Evolutionary conservation across 1,139 yeast species (phyloP), one percentile per base, ranked within the genome.

Genomic region (Chernovozyma aurita): DNA sequence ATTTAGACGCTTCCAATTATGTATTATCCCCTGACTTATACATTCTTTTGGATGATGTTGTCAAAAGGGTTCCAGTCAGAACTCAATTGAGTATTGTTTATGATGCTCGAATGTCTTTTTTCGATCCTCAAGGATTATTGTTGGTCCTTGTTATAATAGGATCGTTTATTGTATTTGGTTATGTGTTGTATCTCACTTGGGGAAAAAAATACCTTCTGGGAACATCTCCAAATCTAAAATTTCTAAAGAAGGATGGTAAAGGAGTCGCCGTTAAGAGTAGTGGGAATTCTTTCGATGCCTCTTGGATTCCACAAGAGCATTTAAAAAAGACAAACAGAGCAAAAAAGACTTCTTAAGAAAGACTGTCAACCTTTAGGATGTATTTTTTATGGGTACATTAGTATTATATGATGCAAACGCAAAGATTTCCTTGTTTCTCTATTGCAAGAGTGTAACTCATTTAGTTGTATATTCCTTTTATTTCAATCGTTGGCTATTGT

Each of bases 121-220:
- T 83, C 60, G 77, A 85, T 55, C 92, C 90, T 21, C 79, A 83
- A 57, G 73, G 86, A 52, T 57, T 86, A 43, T 57, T 84, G 32
- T 72, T 83, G 47, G 83, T 79, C 52, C 18, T 63, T 85, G 46
- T 50, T 65, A 11, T 73, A 14, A 21, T 32, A 7, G 30, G 63
- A 16, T 59, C 83, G 11, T 42, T 80, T 28, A 80, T 64, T 33
- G 76, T 65, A 25, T 49, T 72, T 32, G 79, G 64, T 31, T 77
- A 75, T 59, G 60, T 54, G 35, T 49, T 61, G 31, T 73, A 69
- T 54, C 78, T 81, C 26, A 6, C 18, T 16, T 7, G 6, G 28
- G 17, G 28, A 7, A 55, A 61, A 45, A 47, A 50, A 20, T 73
- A 72, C 49, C 44, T 73, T 33, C 45, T 53, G 29, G 61, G 63